A percentile compares a stretch with the other conserved stretches of the same genome.
phyloP scores from a whole-genome alignment of 352 stramenopile genomes.

The Pythium oligandrum region DNA sequence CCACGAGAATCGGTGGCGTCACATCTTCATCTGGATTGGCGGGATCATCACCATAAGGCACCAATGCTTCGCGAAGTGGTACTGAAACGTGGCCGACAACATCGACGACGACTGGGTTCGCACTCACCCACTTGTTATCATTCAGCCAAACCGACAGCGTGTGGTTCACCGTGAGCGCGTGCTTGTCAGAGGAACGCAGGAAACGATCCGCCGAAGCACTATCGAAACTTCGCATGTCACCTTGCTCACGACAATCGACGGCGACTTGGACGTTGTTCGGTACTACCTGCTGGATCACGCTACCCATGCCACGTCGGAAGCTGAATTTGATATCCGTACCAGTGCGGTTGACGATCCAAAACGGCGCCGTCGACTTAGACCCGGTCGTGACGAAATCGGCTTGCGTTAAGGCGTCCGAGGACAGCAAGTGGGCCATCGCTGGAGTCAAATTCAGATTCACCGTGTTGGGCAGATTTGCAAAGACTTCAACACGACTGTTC shows the following conservation, averaged over 20 bases:
- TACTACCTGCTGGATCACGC: conserved; percentile 74
- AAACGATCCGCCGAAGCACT: conserved; percentile 75
- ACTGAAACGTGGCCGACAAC: conserved; percentile 84
- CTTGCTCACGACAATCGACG: conserved; percentile 82
- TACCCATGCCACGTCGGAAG: conserved; percentile 75
- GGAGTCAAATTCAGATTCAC: conserved; percentile 87
- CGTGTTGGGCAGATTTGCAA: conserved; percentile 77
- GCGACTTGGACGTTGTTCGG: conserved; percentile 61
- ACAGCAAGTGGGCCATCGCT: conserved; percentile 81
- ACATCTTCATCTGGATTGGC: conserved; percentile 47
- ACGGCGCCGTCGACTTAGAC: conserved; percentile 83
- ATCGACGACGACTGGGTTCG: conserved; percentile 82
- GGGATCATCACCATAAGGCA: conserved; percentile 20
- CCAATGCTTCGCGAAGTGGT: conserved; percentile 50
- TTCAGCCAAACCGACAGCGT: conserved; percentile 85
- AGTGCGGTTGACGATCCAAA: conserved; percentile 88
- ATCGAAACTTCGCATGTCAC: conserved; percentile 86
- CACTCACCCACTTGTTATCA: conserved; percentile 84
- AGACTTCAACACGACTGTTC: conserved; percentile 72
- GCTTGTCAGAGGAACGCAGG: conserved; percentile 58
- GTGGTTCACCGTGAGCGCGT: conserved; percentile 80
- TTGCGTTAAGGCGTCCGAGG: conserved; percentile 71
- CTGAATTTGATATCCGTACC: conserved; percentile 82
- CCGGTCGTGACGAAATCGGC: conserved; percentile 84
- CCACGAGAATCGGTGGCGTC: conserved; percentile 68